Conservation (phyloP, 306 rosid genomes). For the Quercus dentata region DNA sequence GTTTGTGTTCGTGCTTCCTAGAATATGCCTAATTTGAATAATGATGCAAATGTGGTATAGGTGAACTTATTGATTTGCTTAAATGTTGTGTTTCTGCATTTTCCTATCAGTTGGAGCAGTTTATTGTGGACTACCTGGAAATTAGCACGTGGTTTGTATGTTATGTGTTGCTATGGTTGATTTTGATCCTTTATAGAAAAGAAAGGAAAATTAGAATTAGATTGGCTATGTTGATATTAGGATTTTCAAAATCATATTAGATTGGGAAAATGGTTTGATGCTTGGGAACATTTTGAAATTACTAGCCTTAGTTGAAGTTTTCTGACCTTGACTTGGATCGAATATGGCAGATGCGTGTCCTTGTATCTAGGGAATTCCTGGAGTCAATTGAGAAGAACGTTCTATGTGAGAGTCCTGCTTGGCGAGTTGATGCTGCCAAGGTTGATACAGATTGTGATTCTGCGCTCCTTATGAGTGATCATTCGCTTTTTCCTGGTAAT, state of each 20-base stretch:
- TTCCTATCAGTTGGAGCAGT: too few species aligned
- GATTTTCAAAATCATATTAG: background rate
- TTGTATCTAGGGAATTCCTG: slow-evolving; percentile 59
- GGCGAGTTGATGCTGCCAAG: slow-evolving; percentile 75
- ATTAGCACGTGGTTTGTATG: background rate
- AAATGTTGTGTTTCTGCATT: background rate
- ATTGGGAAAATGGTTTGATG: background rate
- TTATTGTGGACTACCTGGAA: background rate
- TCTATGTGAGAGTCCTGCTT: slow-evolving; percentile 64
- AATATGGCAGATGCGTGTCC: slow-evolving; percentile 47
- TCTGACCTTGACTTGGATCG: slow-evolving; percentile 20
- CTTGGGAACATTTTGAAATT: background rate
- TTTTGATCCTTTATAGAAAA: too few species aligned
- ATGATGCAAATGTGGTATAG: background rate
- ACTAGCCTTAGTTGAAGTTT: slow-evolving; percentile 2
- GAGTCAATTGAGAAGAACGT: slow-evolving; percentile 53
- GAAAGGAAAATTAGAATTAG: too few species aligned
- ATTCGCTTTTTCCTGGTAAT: slow-evolving; percentile 77
- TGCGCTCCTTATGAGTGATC: slow-evolving; percentile 77
- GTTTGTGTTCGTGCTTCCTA: too few species aligned
- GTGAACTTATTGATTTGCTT: background rate
- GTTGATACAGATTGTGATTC: slow-evolving; percentile 52
- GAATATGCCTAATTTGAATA: background rate
- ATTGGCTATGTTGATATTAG: background rate
- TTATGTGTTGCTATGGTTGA: too few species aligned